Conservation (phyloP, 2,329 filamentous ascomycete genomes). For the Aureobasidium sp. region DNA sequence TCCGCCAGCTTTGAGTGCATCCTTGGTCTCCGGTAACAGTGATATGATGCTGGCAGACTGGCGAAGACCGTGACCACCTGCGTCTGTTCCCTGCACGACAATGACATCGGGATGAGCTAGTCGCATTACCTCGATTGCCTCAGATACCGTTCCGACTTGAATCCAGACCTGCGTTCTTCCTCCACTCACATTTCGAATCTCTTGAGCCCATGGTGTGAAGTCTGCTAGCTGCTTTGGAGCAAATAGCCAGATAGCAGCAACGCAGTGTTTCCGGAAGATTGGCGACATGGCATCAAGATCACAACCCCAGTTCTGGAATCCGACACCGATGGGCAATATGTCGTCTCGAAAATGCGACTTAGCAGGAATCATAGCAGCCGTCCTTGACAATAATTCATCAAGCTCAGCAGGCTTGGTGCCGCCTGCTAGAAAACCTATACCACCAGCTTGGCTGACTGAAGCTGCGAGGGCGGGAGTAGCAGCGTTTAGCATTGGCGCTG, state of each 20-base stretch:
- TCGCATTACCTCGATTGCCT: constrained; percentile 43
- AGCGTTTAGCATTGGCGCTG: not conserved
- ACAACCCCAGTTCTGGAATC: not conserved
- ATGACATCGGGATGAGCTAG: constrained; percentile 48
- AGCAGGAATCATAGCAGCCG: not conserved
- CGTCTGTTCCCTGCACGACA: constrained; percentile 56
- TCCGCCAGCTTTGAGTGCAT: constrained; percentile 33
- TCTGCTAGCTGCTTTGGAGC: constrained; percentile 44
- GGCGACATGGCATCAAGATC: not conserved
- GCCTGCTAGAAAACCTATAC: not conserved
- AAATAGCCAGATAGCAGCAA: constrained; percentile 53
- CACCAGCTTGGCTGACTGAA: not conserved
- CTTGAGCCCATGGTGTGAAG: constrained; percentile 27
- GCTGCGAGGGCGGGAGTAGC: not conserved
- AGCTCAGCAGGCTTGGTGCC: not conserved
- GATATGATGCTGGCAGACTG: constrained; percentile 49
- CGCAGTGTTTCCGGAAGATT: not conserved
- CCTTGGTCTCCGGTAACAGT: constrained; percentile 51
- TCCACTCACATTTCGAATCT: constrained; percentile 26
- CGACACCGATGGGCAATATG: not conserved
- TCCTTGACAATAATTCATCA: not conserved
- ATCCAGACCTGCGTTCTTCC: constrained; percentile 45
- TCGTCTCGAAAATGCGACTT: not conserved
- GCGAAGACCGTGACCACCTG: constrained; percentile 56
- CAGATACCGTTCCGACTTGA: constrained; percentile 53